Percentiles rank a stretch among this genome's conserved stretches.
Evolutionary conservation across 2,329 filamentous ascomycete species (phyloP).

Genomic region (Fusarium burgessii): DNA sequence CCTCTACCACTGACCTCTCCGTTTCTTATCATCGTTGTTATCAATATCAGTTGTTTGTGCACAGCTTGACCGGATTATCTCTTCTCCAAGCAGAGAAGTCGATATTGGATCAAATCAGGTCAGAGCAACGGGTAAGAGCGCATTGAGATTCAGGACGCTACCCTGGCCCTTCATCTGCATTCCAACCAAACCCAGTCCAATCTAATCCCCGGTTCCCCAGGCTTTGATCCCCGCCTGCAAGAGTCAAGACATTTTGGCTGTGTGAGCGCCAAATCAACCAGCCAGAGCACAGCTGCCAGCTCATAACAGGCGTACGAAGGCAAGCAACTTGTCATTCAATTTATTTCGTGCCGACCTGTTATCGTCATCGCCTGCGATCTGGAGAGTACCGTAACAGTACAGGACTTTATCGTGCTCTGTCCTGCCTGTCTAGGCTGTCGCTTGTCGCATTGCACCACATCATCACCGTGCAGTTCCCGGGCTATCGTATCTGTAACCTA

Average conservation of each 20-base stretch:
- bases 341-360: conserved; percentile 23
- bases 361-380: conserved; percentile 32
- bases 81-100: conserved; percentile 12
- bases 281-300: conserved; percentile 30
- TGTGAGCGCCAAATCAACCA: conserved; percentile 26
- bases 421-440: background rate
- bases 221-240: conserved; percentile 34
- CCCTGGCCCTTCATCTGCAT: conserved; percentile 17
- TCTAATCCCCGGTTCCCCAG: conserved; percentile 44
- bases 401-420: background rate
- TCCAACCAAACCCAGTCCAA: conserved; percentile 34
- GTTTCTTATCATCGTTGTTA: conserved; percentile 3
- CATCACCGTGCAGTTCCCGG: conserved; percentile 23
- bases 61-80: conserved; percentile 28
- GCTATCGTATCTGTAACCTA: conserved; percentile 4
- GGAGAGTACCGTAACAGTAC: background rate
- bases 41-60: conserved; percentile 10
- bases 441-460: conserved; percentile 14
- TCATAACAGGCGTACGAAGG: conserved; percentile 41
- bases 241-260: conserved; percentile 27
- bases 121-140: conserved; percentile 20
- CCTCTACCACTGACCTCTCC: background rate
- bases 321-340: conserved; percentile 17
- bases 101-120: conserved; percentile 27
- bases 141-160: conserved; percentile 18